Conservation (phyloP, 805 yeast genomes). For the Candida taoyuanica region DNA sequence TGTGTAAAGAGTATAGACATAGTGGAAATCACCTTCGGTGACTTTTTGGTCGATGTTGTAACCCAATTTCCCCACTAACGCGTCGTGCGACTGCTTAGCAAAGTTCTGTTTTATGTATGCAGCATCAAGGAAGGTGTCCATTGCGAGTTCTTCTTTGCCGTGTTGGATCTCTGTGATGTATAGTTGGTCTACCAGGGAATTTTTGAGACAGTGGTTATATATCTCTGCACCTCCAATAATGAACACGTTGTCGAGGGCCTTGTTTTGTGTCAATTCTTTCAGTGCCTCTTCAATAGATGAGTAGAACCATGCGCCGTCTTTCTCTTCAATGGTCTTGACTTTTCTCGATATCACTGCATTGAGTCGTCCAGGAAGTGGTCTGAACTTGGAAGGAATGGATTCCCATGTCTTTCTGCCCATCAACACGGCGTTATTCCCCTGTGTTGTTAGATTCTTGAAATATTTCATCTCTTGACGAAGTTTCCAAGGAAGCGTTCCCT, state of each 20-base stretch:
- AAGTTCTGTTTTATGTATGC: constrained; percentile 32
- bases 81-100: constrained; percentile 31
- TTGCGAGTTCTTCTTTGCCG: constrained; percentile 31
- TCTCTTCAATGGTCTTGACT: constrained; percentile 13
- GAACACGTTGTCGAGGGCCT: constrained; percentile 54
- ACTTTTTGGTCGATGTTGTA: constrained; percentile 27
- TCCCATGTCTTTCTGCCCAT: constrained; percentile 99
- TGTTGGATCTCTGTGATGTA: constrained; percentile 64
- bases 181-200: constrained; percentile 51
- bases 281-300: constrained; percentile 43
- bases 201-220: constrained; percentile 48
- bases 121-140: constrained; percentile 67
- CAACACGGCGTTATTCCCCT: constrained; percentile 61
- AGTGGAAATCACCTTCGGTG: constrained; percentile 47
- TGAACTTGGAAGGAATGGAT: constrained; percentile 76
- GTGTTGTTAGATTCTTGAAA: constrained; percentile 66
- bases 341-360: constrained; percentile 71
- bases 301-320: constrained; percentile 30
- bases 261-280: constrained; percentile 23
- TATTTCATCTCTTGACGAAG: constrained; percentile 79
- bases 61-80: too few species aligned
- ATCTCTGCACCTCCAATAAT: constrained; percentile 93
- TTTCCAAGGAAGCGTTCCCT: constrained; percentile 86
- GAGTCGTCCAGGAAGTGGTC: constrained; percentile 73
- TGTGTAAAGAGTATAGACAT: constrained; percentile 60